These are phyloP conservation scores for Nemania diffusa DNA, from an alignment of 2,329 filamentous ascomycete species.

Conservation along the genomic window DNA sequence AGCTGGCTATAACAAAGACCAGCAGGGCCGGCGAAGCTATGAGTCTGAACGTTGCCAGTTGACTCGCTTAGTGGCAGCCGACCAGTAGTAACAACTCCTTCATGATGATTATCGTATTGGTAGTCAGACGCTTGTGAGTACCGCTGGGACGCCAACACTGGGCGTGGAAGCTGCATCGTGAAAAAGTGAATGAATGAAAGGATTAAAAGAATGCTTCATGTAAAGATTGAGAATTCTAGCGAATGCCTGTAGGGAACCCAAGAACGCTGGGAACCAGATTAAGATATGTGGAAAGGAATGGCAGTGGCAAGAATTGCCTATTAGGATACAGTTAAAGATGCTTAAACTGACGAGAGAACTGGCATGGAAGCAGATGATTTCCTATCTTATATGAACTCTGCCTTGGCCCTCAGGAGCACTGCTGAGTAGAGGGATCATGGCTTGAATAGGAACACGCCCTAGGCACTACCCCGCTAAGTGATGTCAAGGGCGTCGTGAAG, in stretches of 20 bases:
- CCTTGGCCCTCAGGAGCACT: constrained; percentile 28
- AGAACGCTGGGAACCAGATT: constrained; percentile 51
- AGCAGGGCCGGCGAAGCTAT: constrained; percentile 51
- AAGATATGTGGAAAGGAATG: constrained; percentile 53
- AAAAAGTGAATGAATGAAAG: constrained; percentile 39
- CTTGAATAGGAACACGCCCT: constrained; percentile 43
- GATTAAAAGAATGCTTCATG: constrained; percentile 48
- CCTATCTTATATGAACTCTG: constrained; percentile 49
- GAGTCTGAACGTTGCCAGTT: constrained; percentile 62
- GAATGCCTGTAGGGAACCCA: constrained; percentile 48
- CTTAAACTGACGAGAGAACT: constrained; percentile 39
- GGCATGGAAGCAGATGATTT: constrained; percentile 49
- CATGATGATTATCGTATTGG: constrained; percentile 57
- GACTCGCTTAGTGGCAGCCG: constrained; percentile 63
- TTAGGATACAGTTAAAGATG: constrained; percentile 43
- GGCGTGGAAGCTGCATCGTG: constrained; percentile 56
- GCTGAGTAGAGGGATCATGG: constrained; percentile 41
- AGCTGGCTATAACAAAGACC: constrained; percentile 58
- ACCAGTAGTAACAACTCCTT: constrained; percentile 51
- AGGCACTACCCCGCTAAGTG: constrained; percentile 40
- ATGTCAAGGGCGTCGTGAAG: constrained; percentile 47
- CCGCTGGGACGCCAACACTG: constrained; percentile 62
- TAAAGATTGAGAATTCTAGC: constrained; percentile 48
- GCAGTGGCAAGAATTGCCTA: constrained; percentile 49
- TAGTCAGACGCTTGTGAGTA: constrained; percentile 60